These are phyloP conservation scores for Starmerella bombi DNA, from an alignment of 805 yeast species.

Conservation along the genomic window DNA sequence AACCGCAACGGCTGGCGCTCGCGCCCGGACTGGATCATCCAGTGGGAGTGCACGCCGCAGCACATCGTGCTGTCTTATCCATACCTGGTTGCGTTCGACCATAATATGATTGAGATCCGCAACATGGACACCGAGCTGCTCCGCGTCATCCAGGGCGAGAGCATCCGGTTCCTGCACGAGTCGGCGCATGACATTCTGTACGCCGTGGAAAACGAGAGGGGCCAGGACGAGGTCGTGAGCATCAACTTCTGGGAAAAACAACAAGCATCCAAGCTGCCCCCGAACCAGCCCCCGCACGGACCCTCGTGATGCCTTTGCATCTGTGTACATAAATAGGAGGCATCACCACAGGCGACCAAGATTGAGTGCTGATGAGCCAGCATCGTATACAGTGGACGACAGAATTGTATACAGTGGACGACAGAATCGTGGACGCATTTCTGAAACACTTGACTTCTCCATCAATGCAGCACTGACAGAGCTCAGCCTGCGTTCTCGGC, in stretches of 20 bases:
- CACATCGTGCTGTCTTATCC: conserved; percentile 91
- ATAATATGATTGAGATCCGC: conserved; percentile 79
- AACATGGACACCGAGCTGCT: conserved; percentile 76
- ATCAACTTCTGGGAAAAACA: conserved; percentile 65
- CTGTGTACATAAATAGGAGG: too few relatives aligned
- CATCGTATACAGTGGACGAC: too few relatives aligned
- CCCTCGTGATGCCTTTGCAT: too few relatives aligned
- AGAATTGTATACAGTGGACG: too few relatives aligned
- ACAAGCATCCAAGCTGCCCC: background rate
- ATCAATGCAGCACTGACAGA: too few relatives aligned
- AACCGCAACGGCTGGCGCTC: conserved; percentile 95
- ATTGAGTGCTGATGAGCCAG: too few relatives aligned
- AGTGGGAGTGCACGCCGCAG: conserved; percentile 95
- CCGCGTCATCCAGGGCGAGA: conserved; percentile 83
- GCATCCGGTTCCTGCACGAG: conserved; percentile 75
- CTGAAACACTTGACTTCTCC: too few relatives aligned
- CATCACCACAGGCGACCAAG: too few relatives aligned
- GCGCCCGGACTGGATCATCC: conserved; percentile 80
- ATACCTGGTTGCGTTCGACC: conserved; percentile 79
- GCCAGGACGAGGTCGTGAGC: conserved; percentile 83
- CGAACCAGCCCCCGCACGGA: background rate
- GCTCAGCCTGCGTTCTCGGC: too few relatives aligned
- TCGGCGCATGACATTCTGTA: conserved; percentile 87
- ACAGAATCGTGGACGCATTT: too few relatives aligned
- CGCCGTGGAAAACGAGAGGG: conserved; percentile 81